Percentiles rank a stretch among this genome's conserved stretches.
These are phyloP conservation scores for Fusarium sambucinum DNA, from an alignment of 2,329 filamentous ascomycete species.

Conservation along the genomic window DNA sequence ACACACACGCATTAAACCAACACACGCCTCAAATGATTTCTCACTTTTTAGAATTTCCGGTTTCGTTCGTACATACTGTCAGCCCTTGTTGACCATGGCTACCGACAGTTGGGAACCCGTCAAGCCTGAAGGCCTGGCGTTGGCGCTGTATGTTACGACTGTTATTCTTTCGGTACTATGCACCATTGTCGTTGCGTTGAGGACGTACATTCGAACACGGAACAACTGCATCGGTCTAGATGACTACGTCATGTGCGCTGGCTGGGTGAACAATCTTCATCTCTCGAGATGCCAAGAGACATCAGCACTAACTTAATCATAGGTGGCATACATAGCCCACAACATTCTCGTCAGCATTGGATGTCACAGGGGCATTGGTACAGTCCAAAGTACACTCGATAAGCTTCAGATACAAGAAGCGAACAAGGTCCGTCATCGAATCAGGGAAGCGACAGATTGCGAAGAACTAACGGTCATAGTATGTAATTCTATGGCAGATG, in stretches of 20 bases:
- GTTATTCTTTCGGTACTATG: conserved; percentile 11
- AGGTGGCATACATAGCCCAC: conserved; percentile 17
- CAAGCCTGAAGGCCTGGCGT: conserved; percentile 8
- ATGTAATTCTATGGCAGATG: conserved; percentile 21
- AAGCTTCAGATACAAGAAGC: conserved; percentile 12
- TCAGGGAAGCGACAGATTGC: neutral
- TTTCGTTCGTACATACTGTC: neutral
- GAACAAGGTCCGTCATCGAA: conserved; percentile 1
- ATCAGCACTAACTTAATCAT: neutral
- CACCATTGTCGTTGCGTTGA: neutral
- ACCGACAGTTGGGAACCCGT: neutral
- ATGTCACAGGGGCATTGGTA: conserved; percentile 11
- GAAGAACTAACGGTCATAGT: neutral
- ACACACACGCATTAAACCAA: neutral
- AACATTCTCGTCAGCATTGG: conserved; percentile 14
- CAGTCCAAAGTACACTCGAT: neutral
- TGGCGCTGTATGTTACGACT: conserved; percentile 3
- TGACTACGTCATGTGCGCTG: conserved; percentile 21
- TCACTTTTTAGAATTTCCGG: too few species aligned
- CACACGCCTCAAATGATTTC: neutral
- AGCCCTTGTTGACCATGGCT: neutral
- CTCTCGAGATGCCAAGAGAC: too few species aligned
- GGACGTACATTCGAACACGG: neutral
- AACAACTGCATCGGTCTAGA: conserved; percentile 5
- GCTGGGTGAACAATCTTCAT: conserved; percentile 4